These are phyloP conservation scores for Hyaloscypha hepaticicola DNA, from an alignment of 495 filamentous ascomycete species.

Conservation along the genomic window DNA sequence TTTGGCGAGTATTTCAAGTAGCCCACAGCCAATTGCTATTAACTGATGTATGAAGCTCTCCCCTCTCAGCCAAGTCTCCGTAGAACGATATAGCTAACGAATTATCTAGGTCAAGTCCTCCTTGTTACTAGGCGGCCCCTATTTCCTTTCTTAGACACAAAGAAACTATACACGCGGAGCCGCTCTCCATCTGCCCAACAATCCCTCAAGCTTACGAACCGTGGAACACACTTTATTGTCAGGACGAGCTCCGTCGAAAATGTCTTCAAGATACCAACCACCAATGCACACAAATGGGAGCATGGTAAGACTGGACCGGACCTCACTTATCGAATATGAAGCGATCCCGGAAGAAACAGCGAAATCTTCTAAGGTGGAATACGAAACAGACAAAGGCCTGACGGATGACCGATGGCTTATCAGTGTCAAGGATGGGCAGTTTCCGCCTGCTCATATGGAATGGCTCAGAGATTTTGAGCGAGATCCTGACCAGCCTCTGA, in stretches of 20 bases:
- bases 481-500: constrained; percentile 3
- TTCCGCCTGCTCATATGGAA: neutral
- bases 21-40: neutral
- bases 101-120: neutral
- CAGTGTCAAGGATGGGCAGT: constrained; percentile 5
- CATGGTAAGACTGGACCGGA: neutral
- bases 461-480: constrained; percentile 2
- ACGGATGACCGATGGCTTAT: constrained; percentile 6
- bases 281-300: neutral
- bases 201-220: neutral
- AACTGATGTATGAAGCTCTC: neutral
- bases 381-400: neutral
- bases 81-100: neutral
- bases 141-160: neutral
- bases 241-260: neutral
- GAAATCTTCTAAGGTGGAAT: neutral
- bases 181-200: neutral
- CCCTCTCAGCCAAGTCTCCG: neutral
- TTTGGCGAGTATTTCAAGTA: neutral
- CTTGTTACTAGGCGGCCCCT: neutral
- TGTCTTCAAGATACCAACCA: constrained; percentile 1
- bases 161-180: neutral
- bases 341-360: neutral
- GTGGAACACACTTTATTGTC: neutral
- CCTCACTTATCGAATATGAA: neutral